Evolutionary conservation across 164 flowering plant genomes (phyloP).

Genomic region (Pachysandra terminalis): DNA sequence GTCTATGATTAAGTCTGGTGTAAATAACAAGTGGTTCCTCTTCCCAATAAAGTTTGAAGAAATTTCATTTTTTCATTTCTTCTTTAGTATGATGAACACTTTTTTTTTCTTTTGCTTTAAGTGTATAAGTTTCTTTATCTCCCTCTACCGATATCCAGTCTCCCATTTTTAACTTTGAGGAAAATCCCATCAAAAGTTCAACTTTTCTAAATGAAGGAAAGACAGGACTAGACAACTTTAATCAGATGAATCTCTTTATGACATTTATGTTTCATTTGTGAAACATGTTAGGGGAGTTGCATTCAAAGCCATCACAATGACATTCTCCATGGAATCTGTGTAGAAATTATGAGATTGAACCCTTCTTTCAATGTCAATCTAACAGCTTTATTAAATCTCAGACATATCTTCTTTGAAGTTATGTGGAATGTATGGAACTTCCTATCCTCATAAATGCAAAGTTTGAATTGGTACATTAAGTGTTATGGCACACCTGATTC

Average conservation of each 20-base stretch:
- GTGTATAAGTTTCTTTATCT: constrained; percentile 14
- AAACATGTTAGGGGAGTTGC: background rate
- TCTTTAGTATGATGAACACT: constrained; percentile 12
- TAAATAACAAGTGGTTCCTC: background rate
- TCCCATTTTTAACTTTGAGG: constrained; percentile 7
- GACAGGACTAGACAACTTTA: constrained; percentile 24
- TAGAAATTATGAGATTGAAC: background rate
- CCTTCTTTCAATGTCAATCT: background rate
- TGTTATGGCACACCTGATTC: background rate
- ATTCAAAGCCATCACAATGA: background rate
- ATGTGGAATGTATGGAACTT: background rate
- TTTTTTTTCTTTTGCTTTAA: constrained; percentile 16
- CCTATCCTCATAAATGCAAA: background rate
- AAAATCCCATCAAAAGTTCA: constrained; percentile 20
- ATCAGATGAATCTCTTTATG: constrained; percentile 19
- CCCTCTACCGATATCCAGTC: constrained; percentile 6
- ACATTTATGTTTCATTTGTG: constrained; percentile 10
- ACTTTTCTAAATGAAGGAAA: constrained; percentile 5
- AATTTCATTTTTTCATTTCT: constrained; percentile 1
- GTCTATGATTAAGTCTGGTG: background rate
- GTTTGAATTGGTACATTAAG: background rate
- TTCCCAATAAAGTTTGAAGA: constrained; percentile 26
- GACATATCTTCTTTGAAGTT: background rate
- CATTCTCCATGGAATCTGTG: background rate
- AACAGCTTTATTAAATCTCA: background rate